Evolutionary conservation across 495 filamentous ascomycete species (phyloP).

Genomic region (Hypoxylon lienhwacheense): DNA sequence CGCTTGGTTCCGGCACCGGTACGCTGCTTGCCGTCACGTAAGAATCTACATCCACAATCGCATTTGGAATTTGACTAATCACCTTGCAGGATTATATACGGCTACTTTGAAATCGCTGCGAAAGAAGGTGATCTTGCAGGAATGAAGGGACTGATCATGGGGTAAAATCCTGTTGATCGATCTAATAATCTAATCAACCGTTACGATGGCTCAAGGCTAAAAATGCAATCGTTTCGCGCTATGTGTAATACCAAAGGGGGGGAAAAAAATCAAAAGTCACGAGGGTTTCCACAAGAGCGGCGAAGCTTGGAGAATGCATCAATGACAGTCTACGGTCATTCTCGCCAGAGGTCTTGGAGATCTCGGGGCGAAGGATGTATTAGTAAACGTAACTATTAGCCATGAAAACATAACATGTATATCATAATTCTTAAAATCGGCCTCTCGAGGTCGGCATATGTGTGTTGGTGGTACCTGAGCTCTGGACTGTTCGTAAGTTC

Average conservation of each 20-base stretch:
- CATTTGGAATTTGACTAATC: slow-evolving; percentile 21
- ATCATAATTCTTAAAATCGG: neutral
- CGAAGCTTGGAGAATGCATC: slow-evolving; percentile 39
- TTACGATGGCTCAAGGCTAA: slow-evolving; percentile 28
- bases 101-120: slow-evolving; percentile 98
- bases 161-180: slow-evolving; percentile 41
- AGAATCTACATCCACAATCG: slow-evolving; percentile 49
- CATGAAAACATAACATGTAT: slow-evolving; percentile 30
- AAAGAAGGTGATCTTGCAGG: slow-evolving; percentile 95
- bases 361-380: slow-evolving; percentile 27
- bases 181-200: slow-evolving; percentile 14
- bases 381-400: slow-evolving; percentile 28
- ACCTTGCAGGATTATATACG: slow-evolving; percentile 82
- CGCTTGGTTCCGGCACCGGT: slow-evolving; percentile 95
- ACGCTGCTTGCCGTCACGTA: slow-evolving; percentile 98
- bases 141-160: slow-evolving; percentile 85
- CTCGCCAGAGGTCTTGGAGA: slow-evolving; percentile 3
- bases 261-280: slow-evolving; percentile 35
- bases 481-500: too few species aligned
- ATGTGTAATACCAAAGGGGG: slow-evolving; percentile 40
- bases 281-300: slow-evolving; percentile 37
- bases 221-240: slow-evolving; percentile 31
- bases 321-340: slow-evolving; percentile 34
- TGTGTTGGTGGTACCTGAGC: too few species aligned
- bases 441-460: too few species aligned